Conservation (phyloP, 257 asterid genomes). For the Thymus quinquecostatus region DNA sequence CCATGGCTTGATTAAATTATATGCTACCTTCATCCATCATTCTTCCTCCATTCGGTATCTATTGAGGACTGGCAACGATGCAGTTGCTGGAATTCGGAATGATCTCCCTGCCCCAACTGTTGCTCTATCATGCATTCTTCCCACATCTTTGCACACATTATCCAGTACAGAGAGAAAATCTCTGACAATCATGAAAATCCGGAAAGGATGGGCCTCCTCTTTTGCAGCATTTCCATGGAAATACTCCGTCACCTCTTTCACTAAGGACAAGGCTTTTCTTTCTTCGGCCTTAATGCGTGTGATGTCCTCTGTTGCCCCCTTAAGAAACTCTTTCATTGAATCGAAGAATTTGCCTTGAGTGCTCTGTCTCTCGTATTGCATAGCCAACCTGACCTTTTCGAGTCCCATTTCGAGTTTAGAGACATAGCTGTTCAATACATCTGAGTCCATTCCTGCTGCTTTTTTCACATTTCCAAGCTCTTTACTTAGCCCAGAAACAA, state of each 20-base stretch:
- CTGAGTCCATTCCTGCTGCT: constrained; percentile 98
- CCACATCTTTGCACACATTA: constrained; percentile 86
- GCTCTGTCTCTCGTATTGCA: constrained; percentile 57
- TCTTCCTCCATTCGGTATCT: constrained; percentile 58
- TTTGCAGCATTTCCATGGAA: constrained; percentile 93
- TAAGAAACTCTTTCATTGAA: constrained; percentile 69
- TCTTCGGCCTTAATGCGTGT: constrained; percentile 65
- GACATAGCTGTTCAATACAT: constrained; percentile 82
- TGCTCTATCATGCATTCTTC: constrained; percentile 74
- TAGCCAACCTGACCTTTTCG: constrained; percentile 63
- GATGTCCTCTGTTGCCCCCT: constrained; percentile 70
- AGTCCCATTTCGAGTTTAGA: constrained; percentile 86
- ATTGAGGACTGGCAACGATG: constrained; percentile 68
- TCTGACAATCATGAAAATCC: constrained; percentile 83
- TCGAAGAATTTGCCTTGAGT: constrained; percentile 66
- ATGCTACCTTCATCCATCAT: constrained; percentile 51
- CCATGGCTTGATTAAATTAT: constrained; percentile 22
- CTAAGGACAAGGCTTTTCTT: constrained; percentile 54
- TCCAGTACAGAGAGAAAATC: constrained; percentile 82
- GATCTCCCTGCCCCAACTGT: constrained; percentile 79
- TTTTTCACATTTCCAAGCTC: constrained; percentile 78
- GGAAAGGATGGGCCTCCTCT: constrained; percentile 93
- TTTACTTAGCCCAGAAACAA: constrained; percentile 77
- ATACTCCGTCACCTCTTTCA: constrained; percentile 85
- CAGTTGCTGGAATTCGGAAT: constrained; percentile 70